Percentiles rank a stretch among this genome's conserved stretches.
Evolutionary conservation across 2,329 filamentous ascomycete species (phyloP).

Genomic region (Fusarium sp.): DNA sequence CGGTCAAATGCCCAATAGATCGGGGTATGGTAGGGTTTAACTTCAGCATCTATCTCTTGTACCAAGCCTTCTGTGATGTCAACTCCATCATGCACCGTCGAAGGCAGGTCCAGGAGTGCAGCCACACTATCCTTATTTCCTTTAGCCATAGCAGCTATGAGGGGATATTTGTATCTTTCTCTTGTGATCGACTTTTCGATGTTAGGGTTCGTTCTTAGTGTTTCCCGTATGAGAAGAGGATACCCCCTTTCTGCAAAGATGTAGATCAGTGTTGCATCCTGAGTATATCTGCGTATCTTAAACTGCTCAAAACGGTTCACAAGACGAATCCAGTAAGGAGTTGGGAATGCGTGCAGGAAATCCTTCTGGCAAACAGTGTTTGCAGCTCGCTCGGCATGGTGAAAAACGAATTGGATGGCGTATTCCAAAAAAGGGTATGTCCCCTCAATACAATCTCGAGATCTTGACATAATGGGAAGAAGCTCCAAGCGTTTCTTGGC

Average conservation of each 20-base stretch:
- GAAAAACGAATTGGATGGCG: constrained; percentile 12
- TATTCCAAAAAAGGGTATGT: constrained; percentile 31
- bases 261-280: background rate
- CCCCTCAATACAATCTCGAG: background rate
- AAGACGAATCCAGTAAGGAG: fast-evolving
- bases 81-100: fast-evolving
- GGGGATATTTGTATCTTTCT: constrained; percentile 17
- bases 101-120: background rate
- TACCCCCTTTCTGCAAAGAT: constrained; percentile 24
- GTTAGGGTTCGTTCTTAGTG: fast-evolving
- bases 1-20: background rate
- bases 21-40: too few relatives aligned
- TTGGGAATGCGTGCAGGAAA: background rate
- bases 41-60: fast-evolving
- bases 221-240: background rate
- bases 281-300: background rate
- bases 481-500: fast-evolving
- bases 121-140: background rate
- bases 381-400: constrained; percentile 18
- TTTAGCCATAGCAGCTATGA: constrained; percentile 32
- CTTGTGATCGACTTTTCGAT: fast-evolving
- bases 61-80: fast-evolving
- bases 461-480: background rate
- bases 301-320: constrained; percentile 9
- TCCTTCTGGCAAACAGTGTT: fast-evolving